phyloP scores from a whole-genome alignment of 176 grass and related monocot genomes.

The Carex littledalei region DNA sequence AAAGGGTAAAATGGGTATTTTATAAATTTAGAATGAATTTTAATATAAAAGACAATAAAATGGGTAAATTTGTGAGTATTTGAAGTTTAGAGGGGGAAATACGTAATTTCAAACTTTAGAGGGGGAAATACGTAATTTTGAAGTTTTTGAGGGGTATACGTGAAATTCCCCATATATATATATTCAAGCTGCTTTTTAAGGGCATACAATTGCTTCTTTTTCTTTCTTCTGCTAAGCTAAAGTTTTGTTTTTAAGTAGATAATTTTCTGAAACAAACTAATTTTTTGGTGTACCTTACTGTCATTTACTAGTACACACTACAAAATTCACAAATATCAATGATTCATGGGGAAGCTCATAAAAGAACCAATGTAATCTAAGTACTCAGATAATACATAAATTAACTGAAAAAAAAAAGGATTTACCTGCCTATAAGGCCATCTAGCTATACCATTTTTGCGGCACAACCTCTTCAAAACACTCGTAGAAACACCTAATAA shows the following conservation, averaged over 20 bases:
- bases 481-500: slow-evolving; percentile 76
- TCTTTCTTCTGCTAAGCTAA: background rate
- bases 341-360: background rate
- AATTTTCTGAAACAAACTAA: background rate
- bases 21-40: too few relatives aligned
- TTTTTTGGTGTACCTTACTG: background rate
- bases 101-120: too few relatives aligned
- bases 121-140: too few relatives aligned
- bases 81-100: too few relatives aligned
- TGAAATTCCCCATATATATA: background rate
- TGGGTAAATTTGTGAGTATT: too few relatives aligned
- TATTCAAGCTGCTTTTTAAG: background rate
- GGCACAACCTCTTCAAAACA: slow-evolving; percentile 90
- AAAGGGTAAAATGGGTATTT: too few relatives aligned
- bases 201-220: background rate
- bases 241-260: background rate
- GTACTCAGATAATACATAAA: background rate
- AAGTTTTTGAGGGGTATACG: too few relatives aligned
- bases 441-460: slow-evolving; percentile 75
- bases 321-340: background rate
- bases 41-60: too few relatives aligned
- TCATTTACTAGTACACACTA: background rate
- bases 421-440: slow-evolving; percentile 93
- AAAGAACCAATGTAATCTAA: background rate
- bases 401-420: background rate